These are phyloP conservation scores for Xerocomus potaroensis DNA, from an alignment of 768 basidiomycete species.

Conservation along the genomic window DNA sequence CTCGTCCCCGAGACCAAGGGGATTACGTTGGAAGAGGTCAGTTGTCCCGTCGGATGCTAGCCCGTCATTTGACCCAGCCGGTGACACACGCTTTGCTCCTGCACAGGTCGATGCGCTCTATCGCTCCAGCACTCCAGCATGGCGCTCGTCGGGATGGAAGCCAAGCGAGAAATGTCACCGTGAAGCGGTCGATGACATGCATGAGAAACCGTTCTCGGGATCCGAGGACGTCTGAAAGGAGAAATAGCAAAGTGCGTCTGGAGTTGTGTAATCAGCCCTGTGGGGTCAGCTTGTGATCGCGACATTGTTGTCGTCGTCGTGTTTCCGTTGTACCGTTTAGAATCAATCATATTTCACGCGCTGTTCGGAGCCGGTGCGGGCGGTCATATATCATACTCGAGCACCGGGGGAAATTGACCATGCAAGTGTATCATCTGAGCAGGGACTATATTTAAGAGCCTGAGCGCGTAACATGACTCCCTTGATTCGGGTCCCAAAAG, in stretches of 20 bases:
- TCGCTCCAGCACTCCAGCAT: constrained; percentile 59
- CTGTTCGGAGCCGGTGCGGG: background rate
- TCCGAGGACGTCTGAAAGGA: constrained; percentile 14
- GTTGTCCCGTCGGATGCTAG: too few relatives aligned
- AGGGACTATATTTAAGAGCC: background rate
- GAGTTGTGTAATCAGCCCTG: too few relatives aligned
- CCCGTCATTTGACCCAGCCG: too few relatives aligned
- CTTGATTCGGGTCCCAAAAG: background rate
- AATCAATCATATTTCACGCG: too few relatives aligned
- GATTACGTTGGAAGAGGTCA: constrained; percentile 53
- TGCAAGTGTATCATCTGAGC: background rate
- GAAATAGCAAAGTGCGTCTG: too few relatives aligned
- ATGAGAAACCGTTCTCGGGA: constrained; percentile 24
- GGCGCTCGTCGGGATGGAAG: constrained; percentile 59
- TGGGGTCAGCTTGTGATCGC: too few relatives aligned
- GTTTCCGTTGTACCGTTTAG: too few relatives aligned
- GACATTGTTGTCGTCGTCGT: too few relatives aligned
- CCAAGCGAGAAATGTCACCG: constrained; percentile 42
- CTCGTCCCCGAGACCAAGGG: constrained; percentile 82
- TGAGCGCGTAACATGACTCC: background rate
- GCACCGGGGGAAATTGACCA: background rate
- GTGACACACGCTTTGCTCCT: too few relatives aligned
- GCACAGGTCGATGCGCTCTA: constrained; percentile 70
- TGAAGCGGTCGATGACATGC: constrained; percentile 4
- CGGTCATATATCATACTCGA: too few relatives aligned